Evolutionary conservation across 169 alveolate species (phyloP), one percentile per base, ranked within the genome.

Genomic region (Eimeria maxima): DNA sequence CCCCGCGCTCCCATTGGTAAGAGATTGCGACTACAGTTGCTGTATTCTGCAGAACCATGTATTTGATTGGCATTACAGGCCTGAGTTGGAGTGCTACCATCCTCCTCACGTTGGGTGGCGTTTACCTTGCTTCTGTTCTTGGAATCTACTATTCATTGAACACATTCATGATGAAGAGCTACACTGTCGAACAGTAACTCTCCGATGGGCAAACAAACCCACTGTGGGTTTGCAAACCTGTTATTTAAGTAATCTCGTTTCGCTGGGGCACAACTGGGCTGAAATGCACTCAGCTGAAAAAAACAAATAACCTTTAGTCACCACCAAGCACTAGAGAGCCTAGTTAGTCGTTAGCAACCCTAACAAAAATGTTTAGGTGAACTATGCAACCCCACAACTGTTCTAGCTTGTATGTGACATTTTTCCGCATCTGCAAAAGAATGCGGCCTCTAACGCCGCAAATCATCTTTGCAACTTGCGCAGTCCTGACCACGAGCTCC

Each of bases 381-480:
- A 95, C 95, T 47, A 42, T 80, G 55, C 69, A 83, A 11, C 93
- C 95, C 97, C 97, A 95, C 22, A 80, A 44, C 93, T 90, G 96
- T 45, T 95, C 95, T n/a, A 95, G 94, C 57, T 90, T 95, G 53
- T 90, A 81, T 2, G 94, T 60, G 29, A 93, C 96, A 55, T 95
- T 90, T 42, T 80, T 93, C 63, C 97, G 95, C 91, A 95, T 78
- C 76, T 95, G 97, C 53, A 91, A 57, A 45, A 95, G 86, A 14
- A 95, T 44, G n/a, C 96, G 96, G 27, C 83, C 90, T 55, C 97
- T 95, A 14, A 93, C 80, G 24, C 97, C 97, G n/a, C 96, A 95
- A 24, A 95, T 73, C 96, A 95, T 95, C 57, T 76, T 81, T 53
- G 97, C 97, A 42, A 95, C 97, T 55, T 91, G 78, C 24, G 47